Conservation (phyloP, 1,284 basidiomycete species). For the Thecaphora thlaspeos region DNA sequence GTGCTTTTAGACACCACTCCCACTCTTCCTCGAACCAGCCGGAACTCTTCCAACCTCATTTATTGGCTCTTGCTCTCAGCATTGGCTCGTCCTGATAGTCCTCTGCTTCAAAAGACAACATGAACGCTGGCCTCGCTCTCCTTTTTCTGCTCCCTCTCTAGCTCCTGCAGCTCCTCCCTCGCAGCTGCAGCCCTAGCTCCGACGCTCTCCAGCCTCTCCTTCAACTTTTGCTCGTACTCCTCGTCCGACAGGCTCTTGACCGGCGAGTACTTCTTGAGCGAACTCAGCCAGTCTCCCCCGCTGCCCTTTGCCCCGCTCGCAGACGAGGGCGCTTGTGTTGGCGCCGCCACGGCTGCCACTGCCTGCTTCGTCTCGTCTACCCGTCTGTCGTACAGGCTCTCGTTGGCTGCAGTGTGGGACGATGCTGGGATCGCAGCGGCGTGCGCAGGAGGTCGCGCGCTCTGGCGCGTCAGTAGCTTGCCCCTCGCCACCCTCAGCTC, state of each 20-base stretch:
- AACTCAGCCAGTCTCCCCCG: slow-evolving; percentile 7
- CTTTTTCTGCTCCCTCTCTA: slow-evolving; percentile 12
- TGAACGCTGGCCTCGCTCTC: too few relatives aligned
- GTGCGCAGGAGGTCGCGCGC: neutral
- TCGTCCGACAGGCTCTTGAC: slow-evolving; percentile 35
- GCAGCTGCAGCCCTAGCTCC: slow-evolving; percentile 28
- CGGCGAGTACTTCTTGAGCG: slow-evolving; percentile 20
- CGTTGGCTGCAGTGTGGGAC: too few relatives aligned
- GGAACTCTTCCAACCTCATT: too few relatives aligned
- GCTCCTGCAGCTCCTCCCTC: slow-evolving; percentile 23
- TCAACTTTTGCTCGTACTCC: slow-evolving; percentile 34
- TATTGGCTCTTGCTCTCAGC: too few relatives aligned
- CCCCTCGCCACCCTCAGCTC: slow-evolving; percentile 22
- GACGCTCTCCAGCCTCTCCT: slow-evolving; percentile 15
- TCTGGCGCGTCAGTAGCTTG: slow-evolving; percentile 6
- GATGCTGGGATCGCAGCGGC: slow-evolving; percentile 2
- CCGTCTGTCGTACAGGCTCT: too few relatives aligned
- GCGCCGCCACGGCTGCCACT: too few relatives aligned
- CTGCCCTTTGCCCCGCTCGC: neutral
- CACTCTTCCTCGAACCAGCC: too few relatives aligned
- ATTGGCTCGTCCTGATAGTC: too few relatives aligned
- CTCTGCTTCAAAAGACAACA: too few relatives aligned
- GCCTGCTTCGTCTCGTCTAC: too few relatives aligned
- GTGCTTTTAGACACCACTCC: neutral
- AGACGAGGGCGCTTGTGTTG: too few relatives aligned